Evolutionary conservation across 192 early-diverging fungal species (phyloP).

Genomic region (Backusella liffmaniae): DNA sequence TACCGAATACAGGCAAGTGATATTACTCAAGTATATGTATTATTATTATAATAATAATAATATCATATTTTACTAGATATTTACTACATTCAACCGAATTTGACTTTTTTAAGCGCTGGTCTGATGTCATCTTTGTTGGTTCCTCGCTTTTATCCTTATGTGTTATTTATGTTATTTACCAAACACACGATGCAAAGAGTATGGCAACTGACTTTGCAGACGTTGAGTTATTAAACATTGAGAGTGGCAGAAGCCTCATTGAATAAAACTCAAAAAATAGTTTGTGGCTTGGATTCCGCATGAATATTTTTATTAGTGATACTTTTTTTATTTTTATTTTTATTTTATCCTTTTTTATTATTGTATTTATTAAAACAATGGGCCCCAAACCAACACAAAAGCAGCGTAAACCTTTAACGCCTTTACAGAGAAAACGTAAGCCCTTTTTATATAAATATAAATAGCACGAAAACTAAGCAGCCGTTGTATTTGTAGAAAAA

Average conservation of each 20-base stretch:
- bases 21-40: background rate
- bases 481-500: conserved; percentile 15
- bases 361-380: background rate
- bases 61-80: conserved; percentile 58
- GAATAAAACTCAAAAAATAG: background rate
- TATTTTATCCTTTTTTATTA: background rate
- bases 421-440: conserved; percentile 24
- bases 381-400: conserved; percentile 19
- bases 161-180: conserved; percentile 72
- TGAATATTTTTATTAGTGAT: background rate
- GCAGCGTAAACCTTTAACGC: conserved; percentile 22
- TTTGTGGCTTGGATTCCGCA: conserved; percentile 6
- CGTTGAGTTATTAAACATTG: conserved; percentile 13
- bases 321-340: background rate
- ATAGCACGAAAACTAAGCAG: background rate
- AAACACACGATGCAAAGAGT: conserved; percentile 42
- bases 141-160: conserved; percentile 70
- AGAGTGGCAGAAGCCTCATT: background rate
- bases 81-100: conserved; percentile 83
- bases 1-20: conserved; percentile 65
- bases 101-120: conserved; percentile 92
- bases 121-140: conserved; percentile 88
- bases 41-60: background rate
- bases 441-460: background rate
- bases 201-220: conserved; percentile 31